Evolutionary conservation across 495 filamentous ascomycete species (phyloP).

Genomic region (Sporormia fimetaria): DNA sequence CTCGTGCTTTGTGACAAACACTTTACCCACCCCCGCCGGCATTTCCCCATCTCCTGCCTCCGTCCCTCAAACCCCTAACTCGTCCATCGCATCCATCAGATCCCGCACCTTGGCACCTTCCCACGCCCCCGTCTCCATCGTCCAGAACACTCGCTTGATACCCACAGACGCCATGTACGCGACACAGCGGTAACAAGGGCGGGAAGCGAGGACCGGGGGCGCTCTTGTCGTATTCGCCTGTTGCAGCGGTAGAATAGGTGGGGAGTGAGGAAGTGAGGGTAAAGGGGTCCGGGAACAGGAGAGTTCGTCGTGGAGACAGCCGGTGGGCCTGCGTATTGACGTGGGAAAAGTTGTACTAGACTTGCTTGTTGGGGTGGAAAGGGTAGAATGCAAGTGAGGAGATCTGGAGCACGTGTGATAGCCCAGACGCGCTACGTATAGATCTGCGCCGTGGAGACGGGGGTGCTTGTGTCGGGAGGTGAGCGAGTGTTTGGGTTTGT

Average conservation of each 20-base stretch:
- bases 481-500: slow-evolving; percentile 15
- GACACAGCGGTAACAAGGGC: slow-evolving; percentile 43
- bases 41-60: slow-evolving; percentile 17
- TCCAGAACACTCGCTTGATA: slow-evolving; percentile 46
- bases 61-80: no score
- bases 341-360: background rate
- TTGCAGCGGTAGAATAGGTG: no score
- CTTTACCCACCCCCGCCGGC: slow-evolving; percentile 14
- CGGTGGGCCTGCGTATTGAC: slow-evolving; percentile 14
- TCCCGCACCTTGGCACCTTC: slow-evolving; percentile 42
- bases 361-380: background rate
- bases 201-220: slow-evolving; percentile 27
- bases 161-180: slow-evolving; percentile 41
- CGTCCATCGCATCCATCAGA: slow-evolving; percentile 37
- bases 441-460: slow-evolving; percentile 40
- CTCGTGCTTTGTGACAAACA: slow-evolving; percentile 45
- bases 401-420: slow-evolving; percentile 5
- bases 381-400: background rate
- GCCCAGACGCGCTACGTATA: slow-evolving; percentile 42
- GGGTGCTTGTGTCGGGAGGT: slow-evolving; percentile 37
- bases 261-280: no score
- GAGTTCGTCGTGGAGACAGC: slow-evolving; percentile 41
- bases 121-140: slow-evolving; percentile 37
- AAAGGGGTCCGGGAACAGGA: no score
- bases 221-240: slow-evolving; percentile 17